Evolutionary conservation across 768 basidiomycete species (phyloP), one percentile per base, ranked within the genome.

Genomic region (Tephrocybe sp.): DNA sequence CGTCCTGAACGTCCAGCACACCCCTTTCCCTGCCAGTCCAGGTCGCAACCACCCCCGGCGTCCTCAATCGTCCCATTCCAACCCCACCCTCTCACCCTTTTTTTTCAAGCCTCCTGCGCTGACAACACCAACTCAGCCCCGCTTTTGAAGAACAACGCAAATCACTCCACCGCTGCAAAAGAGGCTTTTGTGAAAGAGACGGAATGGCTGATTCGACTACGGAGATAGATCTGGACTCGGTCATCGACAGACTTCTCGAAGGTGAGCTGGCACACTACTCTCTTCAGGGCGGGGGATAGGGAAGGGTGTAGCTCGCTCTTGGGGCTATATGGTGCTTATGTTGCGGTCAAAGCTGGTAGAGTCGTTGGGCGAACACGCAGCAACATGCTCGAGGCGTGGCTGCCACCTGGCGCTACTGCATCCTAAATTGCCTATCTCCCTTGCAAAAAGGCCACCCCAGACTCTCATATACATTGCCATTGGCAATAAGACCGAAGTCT

Each of bases 161-260:
- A 39, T 37, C 47, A 42, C 42, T 52, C 24, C 45, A 53, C 45
- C 29, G 34, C 47, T 39, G 43, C 42, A 12, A 38, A 52, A 49
- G 44, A 45, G 29, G 42, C 52, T 43, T 38, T 23, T 54, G 45
- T 50, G 37, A 52, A 51, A 47, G 38, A 55, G 55, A 49, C 66
- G 61, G 39, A 48, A 90, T 90, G 88, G 83, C 88, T 64, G 88
- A 91, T 63, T 75, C 84, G 59, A 73, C 82, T 53, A 88, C 87
- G 65, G 95, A 97, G 69, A 95, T 99, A 73, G 95, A 99, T 82
- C 83, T 98, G 55, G 95, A 99, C 79, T 94, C 93, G 70, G 93
- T 99, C 77, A 98, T 99, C 65, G 95, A 97, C 84, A 82, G 94
- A 54, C 79, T 98, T 56, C 78, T 97, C 56, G 95, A 98, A 86